phyloP scores from a whole-genome alignment of 768 basidiomycete species.

The Phanerodontia chrysosporium region DNA sequence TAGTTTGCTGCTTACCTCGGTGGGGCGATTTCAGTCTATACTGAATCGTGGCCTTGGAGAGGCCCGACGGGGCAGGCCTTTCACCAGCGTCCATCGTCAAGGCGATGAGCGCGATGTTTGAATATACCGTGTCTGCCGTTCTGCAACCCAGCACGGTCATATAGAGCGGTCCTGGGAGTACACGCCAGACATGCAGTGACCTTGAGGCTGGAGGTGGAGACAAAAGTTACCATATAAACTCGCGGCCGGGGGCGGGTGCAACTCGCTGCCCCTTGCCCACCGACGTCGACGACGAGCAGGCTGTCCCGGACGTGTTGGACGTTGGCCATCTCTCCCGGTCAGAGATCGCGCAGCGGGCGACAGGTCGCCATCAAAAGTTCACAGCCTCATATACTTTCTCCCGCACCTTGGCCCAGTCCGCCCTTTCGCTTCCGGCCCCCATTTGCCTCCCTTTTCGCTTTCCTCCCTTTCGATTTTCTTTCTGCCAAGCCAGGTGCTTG shows the following conservation, averaged over 20 bases:
- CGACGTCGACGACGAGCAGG: background rate
- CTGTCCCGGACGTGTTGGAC: background rate
- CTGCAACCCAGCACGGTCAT: background rate
- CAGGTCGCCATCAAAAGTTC: constrained; percentile 6
- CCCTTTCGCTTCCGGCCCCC: background rate
- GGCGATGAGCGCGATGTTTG: background rate
- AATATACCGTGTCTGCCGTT: background rate
- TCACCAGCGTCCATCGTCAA: background rate
- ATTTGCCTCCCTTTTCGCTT: constrained; percentile 10
- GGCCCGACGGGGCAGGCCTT: no score
- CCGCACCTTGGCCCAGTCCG: background rate
- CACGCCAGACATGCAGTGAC: background rate
- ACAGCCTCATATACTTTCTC: background rate
- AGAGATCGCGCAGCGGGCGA: background rate
- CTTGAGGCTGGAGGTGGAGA: background rate
- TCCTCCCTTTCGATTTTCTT: constrained; percentile 12
- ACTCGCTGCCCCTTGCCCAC: background rate
- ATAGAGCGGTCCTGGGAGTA: background rate
- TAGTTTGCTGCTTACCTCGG: no score
- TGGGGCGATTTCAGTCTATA: no score
- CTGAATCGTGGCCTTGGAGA: no score
- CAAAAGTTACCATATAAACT: constrained; percentile 1
- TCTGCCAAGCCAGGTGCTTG: constrained; percentile 19
- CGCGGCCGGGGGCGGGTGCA: background rate
- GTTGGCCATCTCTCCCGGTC: constrained; percentile 1